Evolutionary conservation across 1,284 basidiomycete species (phyloP), one percentile per base, ranked within the genome.

Genomic region (Fomitopsis schrenkii): DNA sequence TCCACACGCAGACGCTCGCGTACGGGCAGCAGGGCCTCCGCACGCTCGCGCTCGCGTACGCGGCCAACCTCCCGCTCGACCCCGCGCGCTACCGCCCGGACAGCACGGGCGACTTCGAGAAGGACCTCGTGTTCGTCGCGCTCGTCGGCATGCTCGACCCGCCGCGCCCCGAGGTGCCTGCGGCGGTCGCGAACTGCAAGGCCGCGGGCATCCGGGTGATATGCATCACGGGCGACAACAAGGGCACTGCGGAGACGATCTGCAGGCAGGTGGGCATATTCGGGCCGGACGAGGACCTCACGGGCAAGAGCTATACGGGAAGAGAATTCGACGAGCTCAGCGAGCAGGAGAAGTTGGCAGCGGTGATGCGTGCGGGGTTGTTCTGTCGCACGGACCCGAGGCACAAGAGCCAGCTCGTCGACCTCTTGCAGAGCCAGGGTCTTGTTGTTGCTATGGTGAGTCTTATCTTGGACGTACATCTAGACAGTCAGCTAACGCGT

Each of bases 151-250:
- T 99, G 97, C 84, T 97, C 40, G 97, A 99, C 73, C 97, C 97
- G 15, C 97, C 97, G 15, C 91, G 97, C 30, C 96, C 96, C 14
- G 97, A 98, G 76, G 97, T 96, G 30, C 84, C 84, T 50, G 80
- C 77, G 42, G 97, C 97, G 15, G 89, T 99, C 45, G 91, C 89
- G 44, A 94, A 94, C 72, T 98, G 96, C 79, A 87, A 83, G 67
- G 88, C 90, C 30, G 97, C 97, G 3, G 97, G 97, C 28, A 98
- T 99, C 68, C 86, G 95, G 48, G 95, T 98, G 46, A 90, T 99
- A 66, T 96, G 97, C 69, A 98, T 99, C 74, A 99, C 97, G 1
- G 97, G 97, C 44, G 97, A 99, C 78, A 98, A 98, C 80, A 97
- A 97, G 81, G 90, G 90, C 67, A 99, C 97, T 26, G 97, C 97